These are phyloP conservation scores for Spinellus fusiger DNA, from an alignment of 192 early-diverging fungal genomes.

Conservation along the genomic window DNA sequence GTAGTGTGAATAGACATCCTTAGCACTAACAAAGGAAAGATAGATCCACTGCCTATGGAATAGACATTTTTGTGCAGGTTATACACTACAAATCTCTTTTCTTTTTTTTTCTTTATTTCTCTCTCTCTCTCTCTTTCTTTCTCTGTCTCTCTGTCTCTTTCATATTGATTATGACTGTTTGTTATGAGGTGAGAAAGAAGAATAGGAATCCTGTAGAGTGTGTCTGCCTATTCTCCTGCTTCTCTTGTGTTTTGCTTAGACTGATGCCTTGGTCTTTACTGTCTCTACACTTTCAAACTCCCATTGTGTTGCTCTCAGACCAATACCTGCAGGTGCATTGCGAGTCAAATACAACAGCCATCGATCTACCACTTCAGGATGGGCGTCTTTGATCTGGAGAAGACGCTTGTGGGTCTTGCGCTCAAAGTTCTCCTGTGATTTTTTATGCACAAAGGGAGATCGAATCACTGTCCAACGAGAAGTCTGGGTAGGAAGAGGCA, in stretches of 20 bases:
- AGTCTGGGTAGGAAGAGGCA: conserved; percentile 67
- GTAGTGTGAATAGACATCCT: too few species aligned
- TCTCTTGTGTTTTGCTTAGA: background rate
- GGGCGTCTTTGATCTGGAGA: conserved; percentile 74
- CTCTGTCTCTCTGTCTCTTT: too few species aligned
- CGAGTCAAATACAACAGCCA: conserved; percentile 76
- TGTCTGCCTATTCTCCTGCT: background rate
- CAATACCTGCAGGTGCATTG: conserved; percentile 82
- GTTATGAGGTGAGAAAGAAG: background rate
- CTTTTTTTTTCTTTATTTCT: too few species aligned
- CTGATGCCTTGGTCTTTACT: background rate
- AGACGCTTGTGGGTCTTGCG: conserved; percentile 79
- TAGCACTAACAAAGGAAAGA: too few species aligned
- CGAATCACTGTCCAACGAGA: conserved; percentile 83
- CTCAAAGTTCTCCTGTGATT: conserved; percentile 96
- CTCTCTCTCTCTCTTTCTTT: too few species aligned
- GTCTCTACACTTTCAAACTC: conserved; percentile 49
- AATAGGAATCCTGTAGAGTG: background rate
- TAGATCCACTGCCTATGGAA: too few species aligned
- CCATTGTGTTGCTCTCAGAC: conserved; percentile 69
- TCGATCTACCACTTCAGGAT: conserved; percentile 63
- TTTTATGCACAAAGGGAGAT: conserved; percentile 95
- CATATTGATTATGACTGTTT: too few species aligned
- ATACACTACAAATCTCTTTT: too few species aligned
- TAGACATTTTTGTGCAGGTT: too few species aligned